Percentiles rank a stretch among this genome's conserved stretches.
Evolutionary conservation across 1,284 basidiomycete genomes (phyloP).

Genomic region (Xerocomus amazonicus): DNA sequence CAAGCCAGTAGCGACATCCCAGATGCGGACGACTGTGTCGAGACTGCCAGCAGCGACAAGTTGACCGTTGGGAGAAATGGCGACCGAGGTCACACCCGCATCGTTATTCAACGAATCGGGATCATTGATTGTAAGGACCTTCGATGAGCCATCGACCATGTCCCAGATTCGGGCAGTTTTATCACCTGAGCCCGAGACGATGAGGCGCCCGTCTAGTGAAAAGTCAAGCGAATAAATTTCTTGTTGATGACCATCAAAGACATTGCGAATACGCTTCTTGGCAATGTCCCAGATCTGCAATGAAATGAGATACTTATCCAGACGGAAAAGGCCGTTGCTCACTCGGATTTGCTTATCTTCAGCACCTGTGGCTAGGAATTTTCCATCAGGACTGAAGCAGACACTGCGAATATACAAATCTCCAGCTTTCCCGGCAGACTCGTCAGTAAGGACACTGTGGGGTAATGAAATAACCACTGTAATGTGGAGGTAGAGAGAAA

Average conservation of each 20-base stretch:
- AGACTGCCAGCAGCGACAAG: constrained; percentile 82
- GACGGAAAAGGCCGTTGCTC: constrained; percentile 28
- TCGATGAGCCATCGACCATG: constrained; percentile 59
- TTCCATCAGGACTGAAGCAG: constrained; percentile 82
- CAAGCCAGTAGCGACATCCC: constrained; percentile 74
- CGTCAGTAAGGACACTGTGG: constrained; percentile 65
- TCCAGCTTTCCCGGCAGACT: constrained; percentile 58
- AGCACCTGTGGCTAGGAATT: constrained; percentile 77
- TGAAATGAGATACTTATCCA: constrained; percentile 9
- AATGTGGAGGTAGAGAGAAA: background rate
- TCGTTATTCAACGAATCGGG: constrained; percentile 55
- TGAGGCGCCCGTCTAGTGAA: constrained; percentile 73
- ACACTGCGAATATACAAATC: constrained; percentile 85
- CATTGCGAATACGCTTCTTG: constrained; percentile 64
- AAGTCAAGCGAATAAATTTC: constrained; percentile 93
- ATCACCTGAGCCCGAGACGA: constrained; percentile 89
- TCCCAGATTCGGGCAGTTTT: constrained; percentile 91
- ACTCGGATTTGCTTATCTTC: constrained; percentile 83
- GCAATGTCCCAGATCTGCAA: constrained; percentile 83
- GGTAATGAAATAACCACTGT: constrained; percentile 12
- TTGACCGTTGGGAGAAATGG: constrained; percentile 78
- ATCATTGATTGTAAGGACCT: constrained; percentile 59
- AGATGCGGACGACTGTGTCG: constrained; percentile 83
- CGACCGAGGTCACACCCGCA: constrained; percentile 77
- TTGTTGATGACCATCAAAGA: constrained; percentile 83